Base-by-base conservation (phyloP, 495 filamentous ascomycete species). In the Lichina pygmaea region DNA sequence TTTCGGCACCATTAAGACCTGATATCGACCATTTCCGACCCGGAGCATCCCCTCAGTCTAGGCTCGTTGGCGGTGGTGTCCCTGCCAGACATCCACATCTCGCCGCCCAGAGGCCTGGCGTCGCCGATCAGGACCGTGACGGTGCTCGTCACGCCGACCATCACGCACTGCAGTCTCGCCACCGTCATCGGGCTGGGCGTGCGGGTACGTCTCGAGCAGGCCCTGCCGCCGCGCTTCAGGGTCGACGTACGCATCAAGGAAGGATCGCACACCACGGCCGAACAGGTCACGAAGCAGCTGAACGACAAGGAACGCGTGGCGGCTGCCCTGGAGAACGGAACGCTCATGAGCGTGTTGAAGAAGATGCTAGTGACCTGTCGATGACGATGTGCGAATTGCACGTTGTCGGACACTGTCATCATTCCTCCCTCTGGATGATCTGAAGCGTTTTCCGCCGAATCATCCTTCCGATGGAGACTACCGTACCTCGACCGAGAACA, bases 131-230 rank as follows among this genome's bases (percentile, higher is more conserved):
- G 57, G 41, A 70, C 65, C 36, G 75, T 81, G 4, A 60, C 70
- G 7, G 73, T 84, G 32, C 66, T 81, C 51, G 76, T 97, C 44
- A 97, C 89, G 4, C 89, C 89, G n/a, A 97, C 91, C 13, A 83
- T 95, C 54, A 93, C 85, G 15, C 91, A 95, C 54, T 97, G 89
- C 63, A 86, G 81, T 34, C 70, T 95, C 11, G 91, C 89, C 8
- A 95, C 91, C 0, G 84, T 95, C 44, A 95, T 97, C 58, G 89
- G 91, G 3, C 70, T 97, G 7, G 86, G 89, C 12, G 82, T 97
- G 11, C 71, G 89, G 13, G 86, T 93, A 42, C 70, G 91, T 33
- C 66, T 97, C 30, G 84, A 94, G 56, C 80, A 93, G 57, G 75
- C 78, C 8, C 66, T 97, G 40, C 91, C 89, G 1, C 79, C 89